Evolutionary conservation across 495 filamentous ascomycete species (phyloP), one percentile per base, ranked within the genome.

Genomic region (Penicillium arizonense): DNA sequence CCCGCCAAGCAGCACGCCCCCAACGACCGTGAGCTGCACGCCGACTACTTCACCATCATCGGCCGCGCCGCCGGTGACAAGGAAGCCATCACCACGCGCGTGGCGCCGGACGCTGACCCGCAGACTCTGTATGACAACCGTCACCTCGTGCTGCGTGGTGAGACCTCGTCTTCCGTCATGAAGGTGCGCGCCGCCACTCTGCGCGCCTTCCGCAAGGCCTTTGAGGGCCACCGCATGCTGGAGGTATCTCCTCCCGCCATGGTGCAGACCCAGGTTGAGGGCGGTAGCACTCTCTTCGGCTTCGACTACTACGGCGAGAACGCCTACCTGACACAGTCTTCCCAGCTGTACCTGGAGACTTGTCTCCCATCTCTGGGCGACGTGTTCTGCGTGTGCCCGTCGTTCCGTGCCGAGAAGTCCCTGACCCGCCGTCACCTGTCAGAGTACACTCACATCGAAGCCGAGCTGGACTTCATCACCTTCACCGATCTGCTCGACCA

Each of bases 241-340:
- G 93, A 97, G 72, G 92, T 99, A 41, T 88, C 87, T 37, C 94
- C 94, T 3, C 94, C 94, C 8, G 91, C 90, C 38, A 89, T 99
- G 74, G 95, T 97, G n/a, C 94, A 99, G 72, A 97, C 94, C 6
- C 92, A 97, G 72, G 94, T 97, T 52, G 94, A 99, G 76, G 94
- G 94, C 55, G 94, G 94, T 42, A 85, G 87, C 57, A 97, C 94
- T 3, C 85, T 99, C 33, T 99, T 99, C 77, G 86, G 86, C 36
- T 88, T 96, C 60, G 82, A 90, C 67, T 99, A 97, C 80, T 99
- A 97, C 73, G 89, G 86, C 59, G 88, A 97, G 70, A 85, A 86
- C 65, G 89, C 95, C 53, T 99, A 90, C 69, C 81, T 99, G 50
- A 99, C 94, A 12, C 94, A 99, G 72, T 97, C 93, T 0, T 96